Percentiles rank a stretch among this genome's conserved stretches.
Evolutionary conservation across 2,329 filamentous ascomycete genomes (phyloP).

Genomic region (Venturiaceae sp.): DNA sequence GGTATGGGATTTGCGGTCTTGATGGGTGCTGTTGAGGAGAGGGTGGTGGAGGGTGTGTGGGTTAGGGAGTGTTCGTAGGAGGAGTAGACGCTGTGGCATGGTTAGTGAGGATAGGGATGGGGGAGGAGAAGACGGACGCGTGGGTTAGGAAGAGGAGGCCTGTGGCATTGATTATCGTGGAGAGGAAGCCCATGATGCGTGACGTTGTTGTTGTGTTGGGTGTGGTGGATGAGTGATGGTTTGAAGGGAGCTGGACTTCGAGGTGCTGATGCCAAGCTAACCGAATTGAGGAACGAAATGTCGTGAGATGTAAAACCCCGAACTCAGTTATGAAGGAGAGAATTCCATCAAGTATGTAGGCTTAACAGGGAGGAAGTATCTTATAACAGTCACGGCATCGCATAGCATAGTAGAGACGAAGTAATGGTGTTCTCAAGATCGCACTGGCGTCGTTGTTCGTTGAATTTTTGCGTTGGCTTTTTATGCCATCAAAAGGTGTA

Average conservation of each 20-base stretch:
- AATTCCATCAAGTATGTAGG: not conserved
- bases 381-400: too few species aligned
- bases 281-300: not conserved
- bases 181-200: slow-evolving; percentile 57
- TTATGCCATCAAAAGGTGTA: not conserved
- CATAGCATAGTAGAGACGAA: not conserved
- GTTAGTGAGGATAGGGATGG: slow-evolving; percentile 8
- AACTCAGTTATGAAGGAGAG: too few species aligned
- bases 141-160: slow-evolving; percentile 75
- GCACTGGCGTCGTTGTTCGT: not conserved
- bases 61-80: slow-evolving; percentile 84
- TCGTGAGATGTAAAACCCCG: not conserved
- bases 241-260: not conserved
- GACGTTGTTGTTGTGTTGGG: not conserved
- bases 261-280: not conserved
- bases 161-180: slow-evolving; percentile 59
- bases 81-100: slow-evolving; percentile 70
- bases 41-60: slow-evolving; percentile 34
- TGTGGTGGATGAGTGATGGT: not conserved
- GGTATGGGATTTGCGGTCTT: slow-evolving; percentile 45
- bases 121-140: slow-evolving; percentile 52
- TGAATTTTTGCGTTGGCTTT: not conserved
- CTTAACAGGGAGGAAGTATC: too few species aligned
- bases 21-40: slow-evolving; percentile 17
- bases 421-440: not conserved